phyloP scores from a whole-genome alignment of 2,329 filamentous ascomycete species.

The Ascochyta pisi region DNA sequence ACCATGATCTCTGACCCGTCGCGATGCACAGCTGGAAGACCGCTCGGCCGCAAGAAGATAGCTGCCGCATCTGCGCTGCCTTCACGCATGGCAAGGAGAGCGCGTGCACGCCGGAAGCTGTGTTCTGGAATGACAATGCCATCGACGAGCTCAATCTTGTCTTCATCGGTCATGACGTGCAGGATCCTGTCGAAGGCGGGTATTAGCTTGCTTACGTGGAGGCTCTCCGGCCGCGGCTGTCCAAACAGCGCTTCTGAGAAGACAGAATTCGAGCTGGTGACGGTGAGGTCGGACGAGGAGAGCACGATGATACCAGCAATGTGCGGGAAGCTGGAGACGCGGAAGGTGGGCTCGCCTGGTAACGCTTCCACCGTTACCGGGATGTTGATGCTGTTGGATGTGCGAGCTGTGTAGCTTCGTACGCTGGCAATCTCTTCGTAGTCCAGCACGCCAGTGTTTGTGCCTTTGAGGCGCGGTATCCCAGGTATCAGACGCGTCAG shows the following conservation, averaged over 20 bases:
- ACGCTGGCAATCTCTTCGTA: slow-evolving; percentile 75
- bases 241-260: slow-evolving; percentile 94
- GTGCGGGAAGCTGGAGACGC: slow-evolving; percentile 93
- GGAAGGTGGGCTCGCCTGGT: slow-evolving; percentile 72
- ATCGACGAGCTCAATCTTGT: slow-evolving; percentile 81
- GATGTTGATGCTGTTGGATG: slow-evolving; percentile 77
- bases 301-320: slow-evolving; percentile 97
- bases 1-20: slow-evolving; percentile 93
- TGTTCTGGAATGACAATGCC: slow-evolving; percentile 98
- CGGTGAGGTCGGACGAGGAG: slow-evolving; percentile 75
- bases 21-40: slow-evolving; percentile 83
- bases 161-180: slow-evolving; percentile 81
- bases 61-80: slow-evolving; percentile 76
- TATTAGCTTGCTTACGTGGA: slow-evolving; percentile 79
- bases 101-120: slow-evolving; percentile 88
- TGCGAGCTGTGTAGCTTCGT: slow-evolving; percentile 85
- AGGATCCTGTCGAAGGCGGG: slow-evolving; percentile 88
- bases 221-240: slow-evolving; percentile 80
- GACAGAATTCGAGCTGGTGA: slow-evolving; percentile 93
- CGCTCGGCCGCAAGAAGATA: slow-evolving; percentile 82
- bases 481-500: slow-evolving; percentile 80
- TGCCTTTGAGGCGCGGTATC: slow-evolving; percentile 78
- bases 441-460: slow-evolving; percentile 75
- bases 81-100: slow-evolving; percentile 82
- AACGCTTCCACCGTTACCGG: slow-evolving; percentile 82